phyloP scores from a whole-genome alignment of 2,329 filamentous ascomycete species.

The Pyrenophora tritici-repentis region DNA sequence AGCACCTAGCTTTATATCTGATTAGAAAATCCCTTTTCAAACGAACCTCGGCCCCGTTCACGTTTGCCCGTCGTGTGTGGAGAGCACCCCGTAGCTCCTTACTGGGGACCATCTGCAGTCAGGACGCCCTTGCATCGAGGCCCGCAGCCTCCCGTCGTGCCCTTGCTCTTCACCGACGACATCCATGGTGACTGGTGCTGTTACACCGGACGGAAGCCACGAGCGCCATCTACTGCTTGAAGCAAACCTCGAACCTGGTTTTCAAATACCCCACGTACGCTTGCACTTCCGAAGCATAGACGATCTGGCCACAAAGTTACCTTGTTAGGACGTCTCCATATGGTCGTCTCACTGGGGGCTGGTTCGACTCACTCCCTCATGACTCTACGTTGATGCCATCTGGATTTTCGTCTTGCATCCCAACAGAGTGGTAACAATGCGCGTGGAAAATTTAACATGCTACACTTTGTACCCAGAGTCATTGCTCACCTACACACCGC shows the following conservation, averaged over 20 bases:
- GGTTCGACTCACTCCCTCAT: neutral
- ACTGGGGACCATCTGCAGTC: conserved; percentile 7
- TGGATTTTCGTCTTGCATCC: neutral
- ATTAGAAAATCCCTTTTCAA: conserved; percentile 11
- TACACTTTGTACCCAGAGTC: neutral
- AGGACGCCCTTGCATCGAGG: conserved; percentile 16
- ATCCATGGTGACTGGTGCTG: conserved; percentile 26
- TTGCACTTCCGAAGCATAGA: conserved; percentile 3
- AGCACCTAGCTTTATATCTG: conserved; percentile 9
- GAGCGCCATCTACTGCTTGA: conserved; percentile 36
- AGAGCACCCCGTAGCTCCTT: conserved; percentile 10
- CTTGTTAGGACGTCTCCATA: neutral
- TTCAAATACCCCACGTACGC: conserved; percentile 21
- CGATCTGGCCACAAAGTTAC: neutral
- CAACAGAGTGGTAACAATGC: neutral
- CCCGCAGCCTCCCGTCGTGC: conserved; percentile 13
- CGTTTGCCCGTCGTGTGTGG: conserved; percentile 1
- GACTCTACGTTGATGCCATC: neutral
- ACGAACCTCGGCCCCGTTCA: conserved; percentile 9
- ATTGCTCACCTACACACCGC: conserved; percentile 6
- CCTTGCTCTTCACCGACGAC: conserved; percentile 10
- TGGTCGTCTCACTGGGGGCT: neutral
- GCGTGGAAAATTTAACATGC: neutral
- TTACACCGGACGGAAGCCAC: conserved; percentile 37
- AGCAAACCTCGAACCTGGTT: conserved; percentile 28